Conservation (phyloP, 106 monocot species). For the Iris macrosiphon region DNA sequence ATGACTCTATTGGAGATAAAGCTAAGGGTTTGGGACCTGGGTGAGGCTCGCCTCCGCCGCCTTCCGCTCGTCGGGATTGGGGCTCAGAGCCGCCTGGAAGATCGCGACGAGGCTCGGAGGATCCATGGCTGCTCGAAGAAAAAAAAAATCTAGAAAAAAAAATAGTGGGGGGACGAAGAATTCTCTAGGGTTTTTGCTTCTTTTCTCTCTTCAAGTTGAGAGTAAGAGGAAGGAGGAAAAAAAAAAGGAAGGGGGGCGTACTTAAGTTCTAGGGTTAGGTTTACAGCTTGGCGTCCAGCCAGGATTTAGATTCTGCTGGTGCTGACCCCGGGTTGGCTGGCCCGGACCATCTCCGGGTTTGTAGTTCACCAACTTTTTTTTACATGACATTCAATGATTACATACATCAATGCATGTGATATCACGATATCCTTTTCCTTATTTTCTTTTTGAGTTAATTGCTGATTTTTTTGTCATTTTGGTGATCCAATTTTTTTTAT, state of each 20-base stretch:
- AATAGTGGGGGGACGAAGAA: neutral
- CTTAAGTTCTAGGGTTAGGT: conserved; percentile 16
- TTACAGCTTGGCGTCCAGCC: neutral
- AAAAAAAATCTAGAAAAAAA: neutral
- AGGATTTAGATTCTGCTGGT: too few species aligned
- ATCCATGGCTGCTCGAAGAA: conserved; percentile 52
- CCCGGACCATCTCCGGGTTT: too few species aligned
- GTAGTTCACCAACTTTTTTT: too few species aligned
- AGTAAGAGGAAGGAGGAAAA: neutral
- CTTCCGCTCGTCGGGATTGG: conserved; percentile 75
- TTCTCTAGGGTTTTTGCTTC: conserved; percentile 3
- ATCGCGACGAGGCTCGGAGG: conserved; percentile 58
- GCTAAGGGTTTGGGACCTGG: conserved; percentile 48
- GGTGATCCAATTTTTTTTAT: too few species aligned
- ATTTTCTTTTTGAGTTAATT: too few species aligned
- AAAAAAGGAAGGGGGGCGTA: neutral
- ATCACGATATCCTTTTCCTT: too few species aligned
- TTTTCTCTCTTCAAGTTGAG: neutral
- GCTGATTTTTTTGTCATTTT: too few species aligned
- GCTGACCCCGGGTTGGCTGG: too few species aligned
- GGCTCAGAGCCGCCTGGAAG: conserved; percentile 85
- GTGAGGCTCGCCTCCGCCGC: conserved; percentile 89
- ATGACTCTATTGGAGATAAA: too few species aligned
- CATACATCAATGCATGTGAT: too few species aligned
- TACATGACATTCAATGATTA: too few species aligned